Percentiles rank a stretch among this genome's conserved stretches.
These are phyloP conservation scores for Fusarium udum DNA, from an alignment of 2,329 filamentous ascomycete genomes.

Conservation along the genomic window DNA sequence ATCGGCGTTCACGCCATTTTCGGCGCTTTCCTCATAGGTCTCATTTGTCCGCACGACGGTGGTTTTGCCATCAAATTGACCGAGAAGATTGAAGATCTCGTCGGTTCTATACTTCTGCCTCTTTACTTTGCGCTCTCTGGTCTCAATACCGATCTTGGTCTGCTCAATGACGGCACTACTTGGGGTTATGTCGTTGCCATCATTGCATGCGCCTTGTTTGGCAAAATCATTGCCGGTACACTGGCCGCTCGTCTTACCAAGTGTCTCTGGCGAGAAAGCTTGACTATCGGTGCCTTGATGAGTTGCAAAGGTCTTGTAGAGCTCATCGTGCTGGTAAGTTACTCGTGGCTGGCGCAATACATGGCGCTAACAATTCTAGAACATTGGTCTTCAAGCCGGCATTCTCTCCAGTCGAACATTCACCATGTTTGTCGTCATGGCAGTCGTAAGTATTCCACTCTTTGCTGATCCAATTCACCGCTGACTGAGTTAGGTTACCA, in stretches of 20 bases:
- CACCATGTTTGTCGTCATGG: slow-evolving; percentile 96
- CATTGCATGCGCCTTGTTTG: slow-evolving; percentile 81
- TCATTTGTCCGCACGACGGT: slow-evolving; percentile 90
- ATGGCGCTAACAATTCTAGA: slow-evolving; percentile 49
- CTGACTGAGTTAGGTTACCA: slow-evolving; percentile 66
- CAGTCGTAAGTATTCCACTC: slow-evolving; percentile 58
- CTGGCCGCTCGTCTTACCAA: slow-evolving; percentile 75
- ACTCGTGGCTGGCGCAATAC: rapidly evolving
- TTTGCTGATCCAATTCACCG: no score
- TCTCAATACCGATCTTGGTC: slow-evolving; percentile 84
- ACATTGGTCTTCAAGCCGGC: slow-evolving; percentile 81
- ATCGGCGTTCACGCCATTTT: slow-evolving; percentile 97
- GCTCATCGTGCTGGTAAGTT: slow-evolving; percentile 85
- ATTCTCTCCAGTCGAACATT: slow-evolving; percentile 85
- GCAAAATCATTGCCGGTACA: slow-evolving; percentile 85
- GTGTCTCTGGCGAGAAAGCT: slow-evolving; percentile 89
- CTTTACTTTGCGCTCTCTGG: slow-evolving; percentile 95
- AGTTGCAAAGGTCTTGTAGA: slow-evolving; percentile 96
- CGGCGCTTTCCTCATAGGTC: slow-evolving; percentile 86
- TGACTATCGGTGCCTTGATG: slow-evolving; percentile 90
- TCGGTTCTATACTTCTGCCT: slow-evolving; percentile 83
- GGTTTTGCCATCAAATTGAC: slow-evolving; percentile 91
- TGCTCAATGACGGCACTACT: slow-evolving; percentile 81
- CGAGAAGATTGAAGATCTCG: slow-evolving; percentile 93
- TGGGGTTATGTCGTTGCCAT: slow-evolving; percentile 93